Evolutionary conservation across 2,329 filamentous ascomycete species (phyloP).

Genomic region (Metarhizium guizhouense): DNA sequence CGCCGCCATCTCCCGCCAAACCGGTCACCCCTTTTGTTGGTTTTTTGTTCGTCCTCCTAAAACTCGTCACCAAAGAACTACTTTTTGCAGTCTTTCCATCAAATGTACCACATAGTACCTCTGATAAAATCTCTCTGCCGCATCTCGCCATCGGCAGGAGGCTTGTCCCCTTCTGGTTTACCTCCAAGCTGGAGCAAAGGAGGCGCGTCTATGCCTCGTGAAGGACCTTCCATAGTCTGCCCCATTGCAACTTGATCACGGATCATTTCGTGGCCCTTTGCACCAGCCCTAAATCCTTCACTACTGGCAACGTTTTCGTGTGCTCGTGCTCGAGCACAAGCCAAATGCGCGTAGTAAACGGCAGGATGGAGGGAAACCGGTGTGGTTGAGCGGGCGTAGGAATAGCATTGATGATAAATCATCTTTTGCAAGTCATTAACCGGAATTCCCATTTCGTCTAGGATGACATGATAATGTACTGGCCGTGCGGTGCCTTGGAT

Average conservation of each 20-base stretch:
- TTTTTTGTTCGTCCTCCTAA: slow-evolving; percentile 1
- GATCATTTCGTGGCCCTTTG: slow-evolving; percentile 33
- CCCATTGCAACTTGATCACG: slow-evolving; percentile 32
- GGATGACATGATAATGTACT: slow-evolving; percentile 82
- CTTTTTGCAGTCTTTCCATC: neutral
- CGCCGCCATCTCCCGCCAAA: slow-evolving; percentile 26
- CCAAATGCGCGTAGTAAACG: slow-evolving; percentile 92
- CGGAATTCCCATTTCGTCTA: slow-evolving; percentile 65
- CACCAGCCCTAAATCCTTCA: slow-evolving; percentile 32
- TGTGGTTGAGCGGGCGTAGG: slow-evolving; percentile 85
- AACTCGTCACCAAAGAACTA: neutral
- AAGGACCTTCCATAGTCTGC: slow-evolving; percentile 12
- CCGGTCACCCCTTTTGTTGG: slow-evolving; percentile 23
- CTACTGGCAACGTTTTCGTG: slow-evolving; percentile 53
- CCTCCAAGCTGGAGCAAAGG: slow-evolving; percentile 23
- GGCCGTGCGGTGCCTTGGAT: slow-evolving; percentile 93
- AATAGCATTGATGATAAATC: slow-evolving; percentile 92
- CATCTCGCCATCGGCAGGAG: slow-evolving; percentile 18
- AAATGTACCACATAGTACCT: slow-evolving; percentile 37
- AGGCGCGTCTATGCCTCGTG: slow-evolving; percentile 18
- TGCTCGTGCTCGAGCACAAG: slow-evolving; percentile 66
- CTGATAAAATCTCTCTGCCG: slow-evolving; percentile 26
- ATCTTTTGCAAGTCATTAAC: slow-evolving; percentile 70
- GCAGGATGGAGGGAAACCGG: slow-evolving; percentile 84
- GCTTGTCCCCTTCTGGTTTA: slow-evolving; percentile 9